Base-by-base conservation (phyloP, 2,329 filamentous ascomycete species). In the Sclerotinia glacialis region DNA sequence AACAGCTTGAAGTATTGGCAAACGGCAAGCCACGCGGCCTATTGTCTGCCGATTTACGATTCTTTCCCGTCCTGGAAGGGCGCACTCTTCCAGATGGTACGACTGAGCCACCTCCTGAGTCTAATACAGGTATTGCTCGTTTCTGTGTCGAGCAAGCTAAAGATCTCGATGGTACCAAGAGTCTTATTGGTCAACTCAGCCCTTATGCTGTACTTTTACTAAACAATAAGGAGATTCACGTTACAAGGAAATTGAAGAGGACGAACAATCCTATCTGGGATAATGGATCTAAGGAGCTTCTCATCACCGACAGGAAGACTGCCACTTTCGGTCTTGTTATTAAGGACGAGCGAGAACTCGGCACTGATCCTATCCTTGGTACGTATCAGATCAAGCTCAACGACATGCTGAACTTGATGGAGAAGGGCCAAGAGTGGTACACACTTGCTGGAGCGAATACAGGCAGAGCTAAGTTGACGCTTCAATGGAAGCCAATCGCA, bases 201-300 rank as follows among this genome's bases (percentile, higher is more conserved):
- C 95, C 95, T 1, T 99, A 98, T 72, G 93, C 92, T 12, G 83
- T 88, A 42, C 83, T 99, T 61, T 84, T 97, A 54, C 86, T 99
- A 72, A 99, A 99, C 74, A 91, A 92, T 70, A 96, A 95, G 79
- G 90, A 96, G 76, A 85, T 98, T 5, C 93, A 97, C 74, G 84
- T 87, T 66, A 96, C 93, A 64, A 92, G 93, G 79, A 96, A 93
- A 78, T 85, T 97, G 74, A 99, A 98, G 84, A 89, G 94, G 69
- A 98, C 93, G 68, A 99, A 99, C 80, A 95, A 97, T 74, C 95
- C 95, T 9, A 93, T 99, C 74, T 99, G 93, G 89, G 89, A 94
- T 64, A 90, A 98, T 76, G 91, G 91, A 8, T 90, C 88, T 72
- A 97, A 97, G 79, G 95, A 99, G 76, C 87, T 99, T 72, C 86